A percentile compares a stretch with the other conserved stretches of the same genome.
phyloP scores from a whole-genome alignment of 169 alveolate genomes.

The Plasmodium blacklocki region DNA sequence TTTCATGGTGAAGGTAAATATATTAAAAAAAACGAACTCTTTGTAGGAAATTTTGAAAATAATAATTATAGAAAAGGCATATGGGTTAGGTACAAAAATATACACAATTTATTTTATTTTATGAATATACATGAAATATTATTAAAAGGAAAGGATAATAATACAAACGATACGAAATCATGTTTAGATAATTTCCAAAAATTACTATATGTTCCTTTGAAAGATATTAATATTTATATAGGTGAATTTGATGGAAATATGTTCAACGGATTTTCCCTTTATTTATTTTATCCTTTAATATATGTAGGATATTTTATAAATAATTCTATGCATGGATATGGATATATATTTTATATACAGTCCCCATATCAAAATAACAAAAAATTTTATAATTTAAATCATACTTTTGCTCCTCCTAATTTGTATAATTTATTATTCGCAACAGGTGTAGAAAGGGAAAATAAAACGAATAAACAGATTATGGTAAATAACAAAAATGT shows the following conservation, averaged over 20 bases:
- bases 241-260: conserved; percentile 49
- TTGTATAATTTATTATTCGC: conserved; percentile 16
- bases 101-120: conserved; percentile 53
- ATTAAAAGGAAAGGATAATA: not conserved
- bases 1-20: conserved; percentile 59
- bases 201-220: conserved; percentile 49
- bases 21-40: conserved; percentile 36
- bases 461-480: not conserved
- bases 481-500: not conserved
- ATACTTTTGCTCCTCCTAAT: not conserved
- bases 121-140: conserved; percentile 44
- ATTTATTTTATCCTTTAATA: conserved; percentile 51
- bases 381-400: not conserved
- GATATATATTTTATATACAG: conserved; percentile 31
- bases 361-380: not conserved
- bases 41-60: conserved; percentile 25
- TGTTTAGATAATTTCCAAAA: conserved; percentile 15
- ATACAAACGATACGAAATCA: not conserved
- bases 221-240: conserved; percentile 50
- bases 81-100: conserved; percentile 61
- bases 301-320: conserved; percentile 59
- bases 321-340: conserved; percentile 51
- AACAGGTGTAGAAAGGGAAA: not conserved
- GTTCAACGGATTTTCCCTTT: conserved; percentile 52
- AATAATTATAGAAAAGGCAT: conserved; percentile 52